These are phyloP conservation scores for Chloris gayana DNA, from an alignment of 176 grass and related monocot species.

Conservation along the genomic window DNA sequence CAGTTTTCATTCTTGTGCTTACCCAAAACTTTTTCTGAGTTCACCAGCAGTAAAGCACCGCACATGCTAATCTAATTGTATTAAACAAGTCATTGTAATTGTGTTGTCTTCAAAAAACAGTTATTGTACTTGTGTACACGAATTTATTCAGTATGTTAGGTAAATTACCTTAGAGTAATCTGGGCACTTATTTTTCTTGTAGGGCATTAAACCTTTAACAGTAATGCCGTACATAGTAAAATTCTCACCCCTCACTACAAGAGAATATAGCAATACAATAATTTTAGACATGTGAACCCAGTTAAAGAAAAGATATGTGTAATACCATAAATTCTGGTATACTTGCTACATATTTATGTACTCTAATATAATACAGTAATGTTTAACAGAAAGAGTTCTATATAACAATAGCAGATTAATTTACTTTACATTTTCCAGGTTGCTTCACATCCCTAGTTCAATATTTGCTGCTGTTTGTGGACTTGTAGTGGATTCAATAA, in stretches of 20 bases:
- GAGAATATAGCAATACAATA: neutral
- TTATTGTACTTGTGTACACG: conserved; percentile 3
- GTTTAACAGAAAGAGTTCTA: conserved; percentile 11
- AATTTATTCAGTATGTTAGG: neutral
- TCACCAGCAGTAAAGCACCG: neutral
- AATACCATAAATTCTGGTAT: conserved; percentile 7
- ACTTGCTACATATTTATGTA: neutral
- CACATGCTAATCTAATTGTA: neutral
- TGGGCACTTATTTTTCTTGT: conserved; percentile 16
- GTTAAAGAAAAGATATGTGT: neutral
- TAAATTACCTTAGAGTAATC: conserved; percentile 8
- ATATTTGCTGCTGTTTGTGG: conserved; percentile 56
- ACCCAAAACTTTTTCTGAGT: conserved; percentile 8
- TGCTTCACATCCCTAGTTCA: conserved; percentile 74
- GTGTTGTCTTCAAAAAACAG: too few species aligned
- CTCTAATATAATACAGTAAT: conserved; percentile 7
- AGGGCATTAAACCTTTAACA: conserved; percentile 20
- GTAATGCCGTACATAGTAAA: neutral
- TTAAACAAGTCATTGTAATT: conserved; percentile 13
- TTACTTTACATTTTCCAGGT: conserved; percentile 53
- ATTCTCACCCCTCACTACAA: neutral
- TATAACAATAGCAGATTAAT: conserved; percentile 31
- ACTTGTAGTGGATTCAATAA: conserved; percentile 62
- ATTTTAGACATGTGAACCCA: neutral
- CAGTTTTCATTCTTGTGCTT: conserved; percentile 6